A percentile compares a stretch with the other conserved stretches of the same genome.
phyloP scores from a whole-genome alignment of 257 asterid genomes.

The Solanum medicagineum region DNA sequence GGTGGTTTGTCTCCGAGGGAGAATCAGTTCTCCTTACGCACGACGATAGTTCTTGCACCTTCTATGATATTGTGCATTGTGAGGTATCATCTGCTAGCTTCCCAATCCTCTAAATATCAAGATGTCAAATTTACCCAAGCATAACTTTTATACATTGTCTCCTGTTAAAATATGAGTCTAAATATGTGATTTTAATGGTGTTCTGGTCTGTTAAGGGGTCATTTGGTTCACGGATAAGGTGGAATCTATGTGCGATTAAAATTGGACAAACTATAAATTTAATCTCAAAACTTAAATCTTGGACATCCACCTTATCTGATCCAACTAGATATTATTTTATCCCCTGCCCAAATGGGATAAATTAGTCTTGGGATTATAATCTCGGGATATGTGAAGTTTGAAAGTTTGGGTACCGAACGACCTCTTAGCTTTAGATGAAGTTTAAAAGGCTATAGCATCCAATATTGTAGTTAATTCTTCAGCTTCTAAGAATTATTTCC shows the following conservation, averaged over 20 bases:
- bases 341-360: too few species aligned
- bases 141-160: too few species aligned
- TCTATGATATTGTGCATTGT: conserved; percentile 53
- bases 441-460: not conserved
- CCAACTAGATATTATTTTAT: too few species aligned
- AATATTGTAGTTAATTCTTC: not conserved
- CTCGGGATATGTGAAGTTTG: too few species aligned
- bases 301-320: too few species aligned
- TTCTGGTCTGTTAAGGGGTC: not conserved
- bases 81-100: conserved; percentile 34
- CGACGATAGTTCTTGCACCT: conserved; percentile 71
- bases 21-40: conserved; percentile 72
- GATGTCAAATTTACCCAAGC: not conserved
- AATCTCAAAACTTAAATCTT: too few species aligned
- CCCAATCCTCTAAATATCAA: not conserved
- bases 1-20: conserved; percentile 93
- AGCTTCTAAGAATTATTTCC: not conserved
- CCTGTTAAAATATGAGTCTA: not conserved
- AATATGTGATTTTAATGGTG: not conserved
- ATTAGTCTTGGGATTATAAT: too few species aligned
- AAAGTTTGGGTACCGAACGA: too few species aligned
- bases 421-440: not conserved
- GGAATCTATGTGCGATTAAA: too few species aligned
- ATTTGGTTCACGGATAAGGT: too few species aligned
- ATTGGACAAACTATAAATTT: too few species aligned